phyloP scores from a whole-genome alignment of 116 monocot species.

The Trichopus zeylanicus region DNA sequence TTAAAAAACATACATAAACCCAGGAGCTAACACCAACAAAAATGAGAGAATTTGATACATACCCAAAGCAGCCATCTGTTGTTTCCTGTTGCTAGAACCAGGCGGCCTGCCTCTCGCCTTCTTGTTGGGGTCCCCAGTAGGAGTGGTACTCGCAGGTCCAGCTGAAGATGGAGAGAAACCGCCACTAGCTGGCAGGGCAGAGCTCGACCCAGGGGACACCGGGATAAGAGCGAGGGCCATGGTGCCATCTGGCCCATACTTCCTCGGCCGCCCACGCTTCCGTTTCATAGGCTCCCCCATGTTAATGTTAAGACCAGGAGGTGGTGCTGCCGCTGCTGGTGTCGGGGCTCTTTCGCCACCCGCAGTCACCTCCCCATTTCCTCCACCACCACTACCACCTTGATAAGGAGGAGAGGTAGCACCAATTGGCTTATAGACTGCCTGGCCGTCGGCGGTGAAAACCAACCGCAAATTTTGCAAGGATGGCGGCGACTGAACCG shows the following conservation, averaged over 20 bases:
- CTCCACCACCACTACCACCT: constrained; percentile 2
- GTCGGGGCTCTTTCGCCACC: constrained; percentile 5
- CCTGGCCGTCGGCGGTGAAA: constrained; percentile 67
- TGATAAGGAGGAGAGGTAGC: constrained; percentile 18
- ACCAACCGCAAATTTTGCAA: constrained; percentile 64
- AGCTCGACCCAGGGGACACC: not conserved
- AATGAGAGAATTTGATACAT: no score
- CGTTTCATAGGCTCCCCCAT: constrained; percentile 48
- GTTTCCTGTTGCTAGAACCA: constrained; percentile 57
- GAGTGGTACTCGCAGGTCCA: not conserved
- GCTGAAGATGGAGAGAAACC: constrained; percentile 1
- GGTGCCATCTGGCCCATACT: constrained; percentile 59
- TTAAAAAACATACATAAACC: not conserved
- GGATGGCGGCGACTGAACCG: constrained; percentile 31
- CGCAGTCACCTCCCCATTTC: not conserved
- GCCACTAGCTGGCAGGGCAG: constrained; percentile 6
- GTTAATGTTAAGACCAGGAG: constrained; percentile 28
- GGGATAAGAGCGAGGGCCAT: constrained; percentile 40
- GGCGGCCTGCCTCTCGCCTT: constrained; percentile 52
- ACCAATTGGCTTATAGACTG: constrained; percentile 71
- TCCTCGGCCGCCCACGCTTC: constrained; percentile 83
- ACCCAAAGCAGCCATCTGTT: constrained; percentile 57
- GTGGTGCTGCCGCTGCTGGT: not conserved
- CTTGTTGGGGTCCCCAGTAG: constrained; percentile 28
- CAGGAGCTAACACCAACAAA: not conserved